Evolutionary conservation across 768 basidiomycete genomes (phyloP), one percentile per base, ranked within the genome.

Genomic region (Collybia nuda): DNA sequence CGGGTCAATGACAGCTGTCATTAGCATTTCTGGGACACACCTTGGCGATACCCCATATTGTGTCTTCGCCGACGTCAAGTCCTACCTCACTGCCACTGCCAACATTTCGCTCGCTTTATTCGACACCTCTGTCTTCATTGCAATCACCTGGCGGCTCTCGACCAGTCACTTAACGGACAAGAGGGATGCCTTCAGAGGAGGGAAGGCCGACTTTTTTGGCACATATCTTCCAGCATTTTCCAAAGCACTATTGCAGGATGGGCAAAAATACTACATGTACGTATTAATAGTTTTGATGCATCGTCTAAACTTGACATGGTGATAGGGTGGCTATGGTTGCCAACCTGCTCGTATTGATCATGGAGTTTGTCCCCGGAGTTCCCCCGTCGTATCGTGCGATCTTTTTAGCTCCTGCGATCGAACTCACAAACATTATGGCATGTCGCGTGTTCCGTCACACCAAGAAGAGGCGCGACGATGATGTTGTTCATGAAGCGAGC

Each of bases 181-280:
- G 0, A 58, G 52, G 9, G 55, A 51, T 17, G 53, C 44, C 14
- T 11, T 48, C 12, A 46, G 49, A 3, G 50, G 59, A 44, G 54
- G 35, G 11, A 50, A 65, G 18, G 5, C 32, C 7, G 32, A 32
- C 32, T n/a, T 65, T 2, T 50, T 63, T 1, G 65, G 63, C 19
- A 52, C 54, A 32, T 51, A 47, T 11, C 56, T 66, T 3, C 61
- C 67, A 5, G 55, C 53, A 6, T 52, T 70, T 26, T 60, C 65
- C 5, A 50, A 55, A 40, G 64, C 63, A 0, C 22, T 69, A 17
- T 47, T 70, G 4, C 62, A 62, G 47, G 60, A 64, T 17, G 68
- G 70, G 6, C 68, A 69, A 50, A 63, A 64, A 23, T 69, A 70
- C 53, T 71, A 71, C 41, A 48, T 69, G 70, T 68, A 40, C 55